Evolutionary conservation across 164 flowering plant species (phyloP).

Genomic region (Tetracentron sinense): DNA sequence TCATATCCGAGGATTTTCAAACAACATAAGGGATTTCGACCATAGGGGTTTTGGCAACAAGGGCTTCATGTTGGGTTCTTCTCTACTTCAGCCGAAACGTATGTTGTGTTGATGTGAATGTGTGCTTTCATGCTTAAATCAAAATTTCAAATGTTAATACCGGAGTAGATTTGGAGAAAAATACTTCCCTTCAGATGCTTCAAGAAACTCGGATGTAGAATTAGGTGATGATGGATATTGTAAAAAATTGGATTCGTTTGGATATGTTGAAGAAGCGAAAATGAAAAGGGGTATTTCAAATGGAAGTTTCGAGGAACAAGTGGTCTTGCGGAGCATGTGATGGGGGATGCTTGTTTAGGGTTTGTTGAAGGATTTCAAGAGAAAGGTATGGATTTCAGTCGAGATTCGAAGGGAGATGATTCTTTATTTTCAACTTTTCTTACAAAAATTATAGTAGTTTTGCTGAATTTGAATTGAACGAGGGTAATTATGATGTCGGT

Average conservation of each 20-base stretch:
- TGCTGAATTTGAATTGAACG: slow-evolving; percentile 15
- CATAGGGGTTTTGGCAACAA: too few relatives aligned
- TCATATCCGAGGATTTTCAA: too few relatives aligned
- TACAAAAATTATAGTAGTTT: too few relatives aligned
- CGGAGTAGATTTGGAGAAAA: slow-evolving; percentile 8
- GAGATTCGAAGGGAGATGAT: slow-evolving; percentile 4
- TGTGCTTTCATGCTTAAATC: slow-evolving; percentile 36
- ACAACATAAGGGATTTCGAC: too few relatives aligned
- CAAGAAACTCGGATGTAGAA: slow-evolving; percentile 8
- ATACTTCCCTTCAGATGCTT: not conserved
- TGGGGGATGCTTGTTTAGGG: slow-evolving; percentile 10
- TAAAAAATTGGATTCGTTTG: not conserved
- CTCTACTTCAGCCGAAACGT: too few relatives aligned
- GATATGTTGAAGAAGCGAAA: slow-evolving; percentile 10
- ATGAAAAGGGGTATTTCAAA: slow-evolving; percentile 11
- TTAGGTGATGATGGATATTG: slow-evolving; percentile 10
- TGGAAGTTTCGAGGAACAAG: slow-evolving; percentile 10
- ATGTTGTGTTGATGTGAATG: slow-evolving; percentile 60
- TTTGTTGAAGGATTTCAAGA: slow-evolving; percentile 10
- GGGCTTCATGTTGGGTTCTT: too few relatives aligned
- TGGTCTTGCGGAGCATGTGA: slow-evolving; percentile 7
- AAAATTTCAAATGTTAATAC: slow-evolving; percentile 10
- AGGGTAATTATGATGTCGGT: slow-evolving; percentile 7
- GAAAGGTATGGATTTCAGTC: slow-evolving; percentile 13
- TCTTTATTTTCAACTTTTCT: too few relatives aligned